These are phyloP conservation scores for Ricinus communis DNA, from an alignment of 345 rosid genomes.

Conservation along the genomic window DNA sequence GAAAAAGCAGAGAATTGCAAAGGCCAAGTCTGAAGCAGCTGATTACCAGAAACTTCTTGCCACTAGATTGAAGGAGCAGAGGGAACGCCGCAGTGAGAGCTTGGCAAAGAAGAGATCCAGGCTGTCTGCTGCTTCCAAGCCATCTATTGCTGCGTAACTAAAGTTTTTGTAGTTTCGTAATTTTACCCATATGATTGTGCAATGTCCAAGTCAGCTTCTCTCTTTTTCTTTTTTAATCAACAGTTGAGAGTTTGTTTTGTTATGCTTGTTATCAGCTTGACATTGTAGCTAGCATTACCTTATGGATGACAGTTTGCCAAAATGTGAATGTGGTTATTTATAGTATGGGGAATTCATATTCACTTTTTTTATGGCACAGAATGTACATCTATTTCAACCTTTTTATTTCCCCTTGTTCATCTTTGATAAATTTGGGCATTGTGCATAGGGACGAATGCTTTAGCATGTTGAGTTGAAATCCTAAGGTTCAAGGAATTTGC, in stretches of 20 bases:
- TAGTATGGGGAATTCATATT: background rate
- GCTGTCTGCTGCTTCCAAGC: conserved; percentile 78
- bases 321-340: background rate
- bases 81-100: conserved; percentile 82
- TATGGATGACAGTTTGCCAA: background rate
- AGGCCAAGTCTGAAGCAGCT: conserved; percentile 89
- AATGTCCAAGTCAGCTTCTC: background rate
- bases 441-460: no score
- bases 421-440: no score
- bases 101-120: conserved; percentile 86
- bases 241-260: background rate
- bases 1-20: conserved; percentile 81
- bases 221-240: no score
- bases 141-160: conserved; percentile 52
- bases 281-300: conserved; percentile 10
- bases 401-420: no score
- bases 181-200: no score
- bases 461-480: no score
- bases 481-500: no score
- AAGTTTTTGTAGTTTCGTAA: background rate
- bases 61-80: conserved; percentile 78
- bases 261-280: background rate
- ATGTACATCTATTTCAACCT: no score
- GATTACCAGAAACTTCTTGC: conserved; percentile 91
- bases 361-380: no score